These are phyloP conservation scores for Waltergamsia citrina DNA, from an alignment of 2,329 filamentous ascomycete genomes.

Conservation along the genomic window DNA sequence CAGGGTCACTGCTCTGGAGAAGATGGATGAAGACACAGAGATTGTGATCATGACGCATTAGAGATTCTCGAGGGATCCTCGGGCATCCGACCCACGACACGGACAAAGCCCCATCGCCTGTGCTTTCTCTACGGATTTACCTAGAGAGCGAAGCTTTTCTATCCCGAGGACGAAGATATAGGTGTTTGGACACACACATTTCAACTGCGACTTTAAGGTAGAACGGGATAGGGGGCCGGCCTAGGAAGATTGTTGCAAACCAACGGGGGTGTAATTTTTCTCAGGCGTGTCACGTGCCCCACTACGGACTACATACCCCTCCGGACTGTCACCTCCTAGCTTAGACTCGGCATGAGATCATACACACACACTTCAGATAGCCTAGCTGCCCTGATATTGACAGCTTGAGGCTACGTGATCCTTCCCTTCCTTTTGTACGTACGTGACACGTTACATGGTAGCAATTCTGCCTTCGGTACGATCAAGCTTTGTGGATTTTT, in stretches of 20 bases:
- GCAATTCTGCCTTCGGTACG: no score
- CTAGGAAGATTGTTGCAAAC: conserved; percentile 25
- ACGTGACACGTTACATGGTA: no score
- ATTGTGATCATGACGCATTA: conserved; percentile 32
- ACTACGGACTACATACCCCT: no score
- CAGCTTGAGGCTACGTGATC: no score
- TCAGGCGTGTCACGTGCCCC: no score
- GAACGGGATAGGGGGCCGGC: conserved; percentile 8
- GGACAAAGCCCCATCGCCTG: conserved; percentile 13
- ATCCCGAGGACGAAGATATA: conserved; percentile 26
- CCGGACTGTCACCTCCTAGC: no score
- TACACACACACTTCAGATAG: no score
- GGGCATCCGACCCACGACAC: conserved; percentile 23
- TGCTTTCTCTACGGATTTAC: conserved; percentile 30
- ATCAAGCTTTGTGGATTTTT: no score
- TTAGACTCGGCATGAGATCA: no score
- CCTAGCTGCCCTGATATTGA: no score
- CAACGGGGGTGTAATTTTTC: conserved; percentile 30
- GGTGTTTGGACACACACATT: conserved; percentile 41
- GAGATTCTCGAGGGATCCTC: conserved; percentile 23
- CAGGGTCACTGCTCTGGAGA: conserved; percentile 16
- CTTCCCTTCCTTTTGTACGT: no score
- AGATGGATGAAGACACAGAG: conserved; percentile 7
- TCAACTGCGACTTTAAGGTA: conserved; percentile 28
- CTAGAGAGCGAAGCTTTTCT: conserved; percentile 21